Evolutionary conservation across 768 basidiomycete genomes (phyloP), one percentile per base, ranked within the genome.

Genomic region (Boletus bicolor): DNA sequence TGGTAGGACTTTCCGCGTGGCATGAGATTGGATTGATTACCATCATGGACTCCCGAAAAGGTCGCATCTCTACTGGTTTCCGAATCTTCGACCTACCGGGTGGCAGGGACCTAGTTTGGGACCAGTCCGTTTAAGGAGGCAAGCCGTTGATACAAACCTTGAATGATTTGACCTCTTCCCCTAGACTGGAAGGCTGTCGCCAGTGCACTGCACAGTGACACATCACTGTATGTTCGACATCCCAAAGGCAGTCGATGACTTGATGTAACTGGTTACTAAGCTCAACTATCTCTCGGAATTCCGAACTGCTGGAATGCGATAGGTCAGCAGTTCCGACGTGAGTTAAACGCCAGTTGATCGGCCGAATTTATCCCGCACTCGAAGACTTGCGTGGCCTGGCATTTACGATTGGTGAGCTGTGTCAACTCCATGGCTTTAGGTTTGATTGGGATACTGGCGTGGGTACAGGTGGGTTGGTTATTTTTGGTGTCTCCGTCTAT

Each of bases 351-450:
- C 28, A 6, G 28, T 6, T 28, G 28, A 9, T 53, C 36, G 10
- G 46, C 35, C 15, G 14, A 50, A 30, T n/a, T 19, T 26, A 8
- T 19, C 24, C 50, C 51, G 10, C 17, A n/a, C 15, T 2, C 24
- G 35, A 26, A 21, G 7, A 32, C n/a, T 37, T 24, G 21, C 30
- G 19, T 3, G 15, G 35, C 10, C 45, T 21, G 4, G 36, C 28
- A 15, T 17, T 46, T 34, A 21, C n/a, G 45, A 56, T 56, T 56
- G 54, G 54, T 41, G 55, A 35, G 30, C 14, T 5, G n/a, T 3
- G 21, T 24, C 12, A 8, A 21, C 39, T 19, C 12, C 5, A 2
- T 19, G 17, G 17, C 5, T 36, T 24, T 44, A 37, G 19, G 37
- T 48, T 44, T 44, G 58, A 60, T 43, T 12, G 8, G 12, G 36